Evolutionary conservation across 345 rosid genomes (phyloP).

Genomic region (Dovyalis caffra): DNA sequence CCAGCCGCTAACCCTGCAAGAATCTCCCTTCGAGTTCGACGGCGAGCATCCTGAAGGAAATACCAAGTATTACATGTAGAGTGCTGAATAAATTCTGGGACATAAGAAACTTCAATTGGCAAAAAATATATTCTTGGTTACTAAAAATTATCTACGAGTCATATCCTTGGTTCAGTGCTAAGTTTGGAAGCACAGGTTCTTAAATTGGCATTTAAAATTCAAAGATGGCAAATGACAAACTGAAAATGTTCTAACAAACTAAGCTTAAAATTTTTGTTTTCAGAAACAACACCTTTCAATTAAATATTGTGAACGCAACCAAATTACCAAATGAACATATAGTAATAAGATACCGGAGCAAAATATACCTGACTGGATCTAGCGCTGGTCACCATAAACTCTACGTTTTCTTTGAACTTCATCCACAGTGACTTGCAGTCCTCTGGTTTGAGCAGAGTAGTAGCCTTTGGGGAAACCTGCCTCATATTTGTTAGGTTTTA

Average conservation of each 20-base stretch:
- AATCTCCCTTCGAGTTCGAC: conserved; percentile 46
- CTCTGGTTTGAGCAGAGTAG: conserved; percentile 19
- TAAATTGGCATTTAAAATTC: too few relatives aligned
- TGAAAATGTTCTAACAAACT: not conserved
- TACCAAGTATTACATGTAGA: conserved; percentile 9
- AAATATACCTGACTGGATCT: conserved; percentile 60
- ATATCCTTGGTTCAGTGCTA: too few relatives aligned
- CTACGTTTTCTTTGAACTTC: conserved; percentile 28
- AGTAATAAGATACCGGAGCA: too few relatives aligned
- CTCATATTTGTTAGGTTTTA: conserved; percentile 7
- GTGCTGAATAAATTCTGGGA: not conserved
- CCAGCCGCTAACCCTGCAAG: too few relatives aligned
- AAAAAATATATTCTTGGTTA: too few relatives aligned
- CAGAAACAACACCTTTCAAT: too few relatives aligned
- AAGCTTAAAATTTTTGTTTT: too few relatives aligned
- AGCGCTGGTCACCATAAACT: conserved; percentile 38
- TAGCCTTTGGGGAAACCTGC: conserved; percentile 51
- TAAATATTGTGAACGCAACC: too few relatives aligned
- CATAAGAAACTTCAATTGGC: too few relatives aligned
- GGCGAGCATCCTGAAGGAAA: conserved; percentile 64
- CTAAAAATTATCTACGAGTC: too few relatives aligned
- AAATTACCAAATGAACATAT: not conserved
- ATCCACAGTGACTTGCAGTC: conserved; percentile 34
- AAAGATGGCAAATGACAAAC: too few relatives aligned
- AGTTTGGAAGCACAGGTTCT: too few relatives aligned